Percentiles rank a stretch among this genome's conserved stretches.
Evolutionary conservation across 495 filamentous ascomycete genomes (phyloP).

Genomic region (Neurospora hispaniola): DNA sequence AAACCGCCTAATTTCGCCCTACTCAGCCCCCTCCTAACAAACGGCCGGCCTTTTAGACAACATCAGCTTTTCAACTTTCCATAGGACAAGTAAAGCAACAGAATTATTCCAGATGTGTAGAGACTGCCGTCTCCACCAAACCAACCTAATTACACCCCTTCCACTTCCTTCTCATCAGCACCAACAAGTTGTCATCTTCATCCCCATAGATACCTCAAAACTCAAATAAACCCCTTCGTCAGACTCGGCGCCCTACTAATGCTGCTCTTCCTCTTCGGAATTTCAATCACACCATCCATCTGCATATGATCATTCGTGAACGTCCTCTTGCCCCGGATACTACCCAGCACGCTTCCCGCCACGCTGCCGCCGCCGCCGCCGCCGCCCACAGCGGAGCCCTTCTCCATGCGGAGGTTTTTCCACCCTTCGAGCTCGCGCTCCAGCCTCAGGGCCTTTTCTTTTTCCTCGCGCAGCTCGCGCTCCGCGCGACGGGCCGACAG

Average conservation of each 20-base stretch:
- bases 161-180: background rate
- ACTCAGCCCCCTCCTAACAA: background rate
- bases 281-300: slow-evolving; percentile 31
- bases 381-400: slow-evolving; percentile 24
- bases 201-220: background rate
- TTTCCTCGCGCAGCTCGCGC: slow-evolving; percentile 81
- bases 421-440: slow-evolving; percentile 84
- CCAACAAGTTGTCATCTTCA: background rate
- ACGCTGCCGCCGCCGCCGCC: slow-evolving; percentile 18
- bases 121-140: background rate
- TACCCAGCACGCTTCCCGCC: slow-evolving; percentile 17
- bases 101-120: background rate
- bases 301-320: slow-evolving; percentile 26
- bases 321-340: slow-evolving; percentile 25
- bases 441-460: slow-evolving; percentile 67
- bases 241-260: slow-evolving; percentile 40
- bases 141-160: background rate
- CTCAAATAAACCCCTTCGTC: slow-evolving; percentile 46
- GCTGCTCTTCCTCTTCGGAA: slow-evolving; percentile 46
- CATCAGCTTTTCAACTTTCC: background rate
- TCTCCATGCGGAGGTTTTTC: slow-evolving; percentile 65
- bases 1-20: background rate
- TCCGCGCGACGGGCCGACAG: slow-evolving; percentile 74
- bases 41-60: background rate
- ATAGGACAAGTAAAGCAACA: background rate